These are phyloP conservation scores for Magnusiomyces tetraspermus DNA, from an alignment of 1,139 yeast species.

Conservation along the genomic window DNA sequence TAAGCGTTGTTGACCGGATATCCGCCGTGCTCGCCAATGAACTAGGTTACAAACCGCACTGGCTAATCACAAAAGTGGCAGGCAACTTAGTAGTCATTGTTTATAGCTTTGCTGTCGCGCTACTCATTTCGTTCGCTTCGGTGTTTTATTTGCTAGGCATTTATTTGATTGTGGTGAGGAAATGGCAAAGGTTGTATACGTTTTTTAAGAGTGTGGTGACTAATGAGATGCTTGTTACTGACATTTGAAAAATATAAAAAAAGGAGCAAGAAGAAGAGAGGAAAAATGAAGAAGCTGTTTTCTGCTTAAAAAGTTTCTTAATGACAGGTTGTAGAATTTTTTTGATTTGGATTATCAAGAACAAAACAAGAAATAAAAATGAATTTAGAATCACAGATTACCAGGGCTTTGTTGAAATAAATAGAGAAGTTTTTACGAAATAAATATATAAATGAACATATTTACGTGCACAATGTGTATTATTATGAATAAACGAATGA, in stretches of 20 bases:
- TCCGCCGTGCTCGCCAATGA: conserved; percentile 8
- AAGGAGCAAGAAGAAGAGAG: too few species aligned
- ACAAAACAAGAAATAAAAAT: too few species aligned
- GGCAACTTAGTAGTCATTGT: conserved; percentile 5
- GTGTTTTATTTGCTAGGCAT: conserved; percentile 9
- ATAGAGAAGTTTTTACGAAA: too few species aligned
- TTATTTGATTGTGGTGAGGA: conserved; percentile 7
- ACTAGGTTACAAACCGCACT: conserved; percentile 7
- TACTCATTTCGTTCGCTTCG: conserved; percentile 9
- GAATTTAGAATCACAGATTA: too few species aligned
- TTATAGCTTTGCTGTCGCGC: conserved; percentile 8
- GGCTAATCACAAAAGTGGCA: conserved; percentile 8
- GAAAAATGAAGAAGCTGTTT: too few species aligned
- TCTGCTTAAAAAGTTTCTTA: too few species aligned
- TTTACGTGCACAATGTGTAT: too few species aligned
- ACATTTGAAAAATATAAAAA: background rate
- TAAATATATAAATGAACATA: too few species aligned
- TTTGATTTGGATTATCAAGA: too few species aligned
- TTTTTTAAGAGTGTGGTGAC: background rate
- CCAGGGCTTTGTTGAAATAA: too few species aligned
- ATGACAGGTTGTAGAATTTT: too few species aligned
- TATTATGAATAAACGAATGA: too few species aligned
- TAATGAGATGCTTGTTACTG: background rate
- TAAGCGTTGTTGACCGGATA: conserved; percentile 5
- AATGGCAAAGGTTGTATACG: conserved; percentile 5